phyloP scores from a whole-genome alignment of 208 protist species.

The Trypanosoma melophagium region DNA sequence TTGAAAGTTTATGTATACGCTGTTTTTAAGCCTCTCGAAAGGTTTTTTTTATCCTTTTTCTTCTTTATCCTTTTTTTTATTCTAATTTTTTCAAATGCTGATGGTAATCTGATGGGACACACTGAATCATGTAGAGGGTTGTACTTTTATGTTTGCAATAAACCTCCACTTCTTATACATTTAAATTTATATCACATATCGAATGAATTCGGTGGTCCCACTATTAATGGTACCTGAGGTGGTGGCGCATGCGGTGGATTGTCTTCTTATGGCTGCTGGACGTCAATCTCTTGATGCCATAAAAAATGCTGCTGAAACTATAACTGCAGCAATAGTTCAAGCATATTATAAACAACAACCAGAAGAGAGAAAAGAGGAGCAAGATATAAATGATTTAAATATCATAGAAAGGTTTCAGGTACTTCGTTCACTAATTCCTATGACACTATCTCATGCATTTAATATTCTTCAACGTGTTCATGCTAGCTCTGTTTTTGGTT shows the following conservation, averaged over 20 bases:
- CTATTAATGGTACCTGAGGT: slow-evolving; percentile 5
- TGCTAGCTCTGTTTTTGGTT: slow-evolving; percentile 5
- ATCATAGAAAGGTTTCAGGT: slow-evolving; percentile 30
- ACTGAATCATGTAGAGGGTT: too few species aligned
- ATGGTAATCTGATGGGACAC: too few species aligned
- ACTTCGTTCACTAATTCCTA: slow-evolving; percentile 33
- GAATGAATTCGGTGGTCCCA: background rate
- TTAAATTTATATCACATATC: background rate
- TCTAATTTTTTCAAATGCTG: background rate
- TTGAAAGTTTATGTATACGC: background rate
- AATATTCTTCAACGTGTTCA: slow-evolving; percentile 36
- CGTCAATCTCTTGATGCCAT: slow-evolving; percentile 11
- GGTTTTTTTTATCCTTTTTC: background rate
- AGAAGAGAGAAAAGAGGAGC: background rate
- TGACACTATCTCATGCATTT: slow-evolving; percentile 29
- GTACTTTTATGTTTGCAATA: background rate
- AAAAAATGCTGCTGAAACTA: background rate
- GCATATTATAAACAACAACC: background rate
- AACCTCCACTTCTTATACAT: too few species aligned
- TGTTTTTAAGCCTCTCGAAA: background rate
- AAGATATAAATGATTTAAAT: background rate
- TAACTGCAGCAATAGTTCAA: background rate
- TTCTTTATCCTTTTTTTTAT: background rate
- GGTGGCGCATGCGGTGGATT: slow-evolving; percentile 4
- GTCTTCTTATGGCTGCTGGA: slow-evolving; percentile 9